phyloP scores from a whole-genome alignment of 148 eudicot genomes.

The Nyssa sinensis region DNA sequence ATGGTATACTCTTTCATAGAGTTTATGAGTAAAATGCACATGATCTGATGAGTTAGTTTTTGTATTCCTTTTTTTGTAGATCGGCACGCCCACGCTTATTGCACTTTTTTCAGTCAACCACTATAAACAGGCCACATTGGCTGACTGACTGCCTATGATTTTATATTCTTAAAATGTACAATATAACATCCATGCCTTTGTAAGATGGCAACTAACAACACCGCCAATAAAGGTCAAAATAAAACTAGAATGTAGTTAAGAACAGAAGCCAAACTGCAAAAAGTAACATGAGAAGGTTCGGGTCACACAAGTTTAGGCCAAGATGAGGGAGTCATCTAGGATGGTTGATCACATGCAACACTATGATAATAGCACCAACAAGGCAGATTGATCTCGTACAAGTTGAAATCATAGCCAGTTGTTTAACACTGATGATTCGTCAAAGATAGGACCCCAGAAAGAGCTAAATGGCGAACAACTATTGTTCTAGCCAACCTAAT shows the following conservation, averaged over 20 bases:
- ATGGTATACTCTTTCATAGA: too few relatives aligned
- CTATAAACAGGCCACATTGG: not conserved
- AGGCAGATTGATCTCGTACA: not conserved
- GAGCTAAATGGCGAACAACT: not conserved
- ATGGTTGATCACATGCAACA: not conserved
- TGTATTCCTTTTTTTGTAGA: too few relatives aligned
- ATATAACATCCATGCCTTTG: not conserved
- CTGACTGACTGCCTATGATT: not conserved
- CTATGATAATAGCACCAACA: not conserved
- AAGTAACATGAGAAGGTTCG: not conserved
- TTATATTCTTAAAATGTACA: not conserved
- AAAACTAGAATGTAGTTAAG: not conserved
- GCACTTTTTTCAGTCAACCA: not conserved
- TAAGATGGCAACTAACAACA: not conserved
- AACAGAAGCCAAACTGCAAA: not conserved
- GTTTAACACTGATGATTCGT: not conserved
- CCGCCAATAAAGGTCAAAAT: not conserved
- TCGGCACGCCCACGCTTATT: too few relatives aligned
- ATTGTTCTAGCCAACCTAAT: not conserved
- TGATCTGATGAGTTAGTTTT: too few relatives aligned
- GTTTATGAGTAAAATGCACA: too few relatives aligned
- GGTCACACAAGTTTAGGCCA: not conserved
- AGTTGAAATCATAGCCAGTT: not conserved
- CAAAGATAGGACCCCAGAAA: not conserved
- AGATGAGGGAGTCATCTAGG: not conserved